Evolutionary conservation across 805 yeast genomes (phyloP), one percentile per base, ranked within the genome.

Genomic region (Wickerhamomyces chaumierensis): DNA sequence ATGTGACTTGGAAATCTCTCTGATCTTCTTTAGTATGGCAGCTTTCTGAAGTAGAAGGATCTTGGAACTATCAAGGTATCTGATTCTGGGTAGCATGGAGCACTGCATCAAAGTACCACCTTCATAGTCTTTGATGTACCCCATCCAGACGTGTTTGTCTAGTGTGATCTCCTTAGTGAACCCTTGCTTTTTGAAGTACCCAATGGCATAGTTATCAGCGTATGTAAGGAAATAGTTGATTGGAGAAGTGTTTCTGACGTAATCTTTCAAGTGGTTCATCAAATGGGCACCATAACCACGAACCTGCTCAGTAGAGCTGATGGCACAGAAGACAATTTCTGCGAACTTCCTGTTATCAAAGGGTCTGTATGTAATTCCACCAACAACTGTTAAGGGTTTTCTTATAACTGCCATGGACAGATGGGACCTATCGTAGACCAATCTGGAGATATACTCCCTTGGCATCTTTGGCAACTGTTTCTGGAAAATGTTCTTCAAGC

Each of bases 21-120:
- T 72, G 42, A 92, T 86, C 57, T 90, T 88, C 48, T 79, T 70
- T 56, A 83, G 76, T 18, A 92, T 77, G 5, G 97, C 95, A 1
- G 96, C 96, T 53, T 82, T 85, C 57, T 92, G 98, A 20, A 88
- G 63, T 38, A 92, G 63, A 37, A 92, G 60, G 33, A 92, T 85
- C 58, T 87, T 90, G 2, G 81, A 81, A 47, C 85, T 80, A 57
- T 92, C 98, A 37, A 92, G 65, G 58, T 92, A 92, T 47, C 97
- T 73, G 41, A 86, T 78, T 36, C 75, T 68, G 1, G 96, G 96
- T 38, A 92, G 65, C 94, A 90, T 88, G 1, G 90, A 63, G 56
- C 98, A 92, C 63, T 92, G 97, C 96, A 92, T 90, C 43, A 92
- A 65, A 1, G 98, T 92, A 50, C 97, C 98, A 19, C 99, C 99